Base-by-base conservation (phyloP, 2,329 filamentous ascomycete genomes). In the Colletotrichum spinosum region DNA sequence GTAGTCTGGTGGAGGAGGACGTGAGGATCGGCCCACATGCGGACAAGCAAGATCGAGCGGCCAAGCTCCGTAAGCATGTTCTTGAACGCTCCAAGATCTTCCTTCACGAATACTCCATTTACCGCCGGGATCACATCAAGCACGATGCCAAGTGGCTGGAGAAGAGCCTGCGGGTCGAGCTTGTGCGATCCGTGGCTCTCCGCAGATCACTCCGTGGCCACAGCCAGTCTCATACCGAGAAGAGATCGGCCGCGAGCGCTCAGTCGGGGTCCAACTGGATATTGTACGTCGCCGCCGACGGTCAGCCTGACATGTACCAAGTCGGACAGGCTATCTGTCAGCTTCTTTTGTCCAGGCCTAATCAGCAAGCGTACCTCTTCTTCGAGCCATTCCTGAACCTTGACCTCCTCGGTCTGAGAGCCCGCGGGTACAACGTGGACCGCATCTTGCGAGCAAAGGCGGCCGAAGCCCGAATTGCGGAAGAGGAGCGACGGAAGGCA, bases 371-470 rank as follows among this genome's bases (percentile, higher is more conserved):
- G 2, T 93, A 93, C 59, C 86, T 97, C 60, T 95, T 96, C 58
- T 88, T 99, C 60, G 96, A 98, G 78, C 94, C 93, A 57, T 91
- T 99, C 68, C 81, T 99, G 42, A 95, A 92, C 63, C 89, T 96
- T 8, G 93, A 95, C 70, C 83, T 99, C 33, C 86, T 92, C 51
- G 90, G 94, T 55, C 81, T 99, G 45, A 90, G 93, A 71, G 89
- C 90, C 66, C 93, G 96, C 69, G 96, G 96, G 2, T 98, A 97
- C 82, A 98, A 99, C 70, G 96, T 99, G 44, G 93, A 97, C 73
- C 91, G 96, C 54, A 98, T 99, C 68, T 84, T 99, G 25, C 88
- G 93, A 42, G 91, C 91, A 58, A 97, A 97, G 79, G 93, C 92
- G 17, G 92, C 92, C 2, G 94, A 98, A 76, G 92, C 93, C 6